Percentiles rank a stretch among this genome's conserved stretches.
These are phyloP conservation scores for Cyberlindnera veronae DNA, from an alignment of 805 yeast species.

Conservation along the genomic window DNA sequence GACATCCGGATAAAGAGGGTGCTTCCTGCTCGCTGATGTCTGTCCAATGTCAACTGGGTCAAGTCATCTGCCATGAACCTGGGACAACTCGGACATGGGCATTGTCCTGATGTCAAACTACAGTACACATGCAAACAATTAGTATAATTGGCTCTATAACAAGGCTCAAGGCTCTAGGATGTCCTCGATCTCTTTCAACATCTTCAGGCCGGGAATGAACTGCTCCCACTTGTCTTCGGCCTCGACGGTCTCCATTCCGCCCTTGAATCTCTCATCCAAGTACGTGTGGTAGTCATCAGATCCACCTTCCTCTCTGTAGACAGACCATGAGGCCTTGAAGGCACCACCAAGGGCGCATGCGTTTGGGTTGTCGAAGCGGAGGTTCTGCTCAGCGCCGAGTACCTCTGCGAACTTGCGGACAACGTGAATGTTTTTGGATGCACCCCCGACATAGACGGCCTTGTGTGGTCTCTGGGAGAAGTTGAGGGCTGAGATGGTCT, in stretches of 20 bases:
- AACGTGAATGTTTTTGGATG: conserved; percentile 67
- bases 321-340: conserved; percentile 76
- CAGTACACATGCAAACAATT: no score
- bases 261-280: conserved; percentile 35
- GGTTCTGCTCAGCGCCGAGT: conserved; percentile 60
- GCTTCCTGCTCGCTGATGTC: no score
- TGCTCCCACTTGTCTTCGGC: conserved; percentile 12
- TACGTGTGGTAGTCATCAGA: conserved; percentile 38
- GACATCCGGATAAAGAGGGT: no score
- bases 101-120: no score
- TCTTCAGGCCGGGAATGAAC: conserved; percentile 18
- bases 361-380: conserved; percentile 71
- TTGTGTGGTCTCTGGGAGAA: conserved; percentile 54
- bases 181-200: conserved; percentile 17
- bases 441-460: conserved; percentile 85
- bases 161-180: conserved; percentile 1
- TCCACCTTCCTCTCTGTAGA: conserved; percentile 19
- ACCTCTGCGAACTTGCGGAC: conserved; percentile 67
- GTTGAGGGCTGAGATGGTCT: conserved; percentile 17
- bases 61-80: no score
- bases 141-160: not conserved
- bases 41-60: no score
- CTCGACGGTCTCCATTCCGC: conserved; percentile 12
- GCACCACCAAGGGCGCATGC: conserved; percentile 95
- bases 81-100: no score